Conservation (phyloP, 768 basidiomycete species). For the Gyrodon lividus region DNA sequence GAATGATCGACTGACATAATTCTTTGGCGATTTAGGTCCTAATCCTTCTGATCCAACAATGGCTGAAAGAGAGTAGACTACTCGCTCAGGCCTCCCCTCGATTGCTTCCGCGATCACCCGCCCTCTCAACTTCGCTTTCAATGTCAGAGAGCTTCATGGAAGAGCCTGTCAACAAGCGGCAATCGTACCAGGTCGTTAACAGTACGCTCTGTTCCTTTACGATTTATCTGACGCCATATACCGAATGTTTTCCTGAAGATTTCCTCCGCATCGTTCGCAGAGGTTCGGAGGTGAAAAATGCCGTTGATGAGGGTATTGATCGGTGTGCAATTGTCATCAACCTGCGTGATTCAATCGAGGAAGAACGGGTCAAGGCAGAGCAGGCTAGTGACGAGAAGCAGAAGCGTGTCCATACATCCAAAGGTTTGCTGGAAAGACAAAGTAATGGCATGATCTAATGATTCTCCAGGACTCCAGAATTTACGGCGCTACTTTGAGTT, state of each 20-base stretch:
- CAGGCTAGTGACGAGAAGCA: slow-evolving; percentile 71
- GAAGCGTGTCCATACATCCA: slow-evolving; percentile 64
- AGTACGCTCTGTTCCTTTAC: slow-evolving; percentile 48
- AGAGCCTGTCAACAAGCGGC: slow-evolving; percentile 38
- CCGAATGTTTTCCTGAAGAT: slow-evolving; percentile 42
- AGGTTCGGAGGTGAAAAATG: slow-evolving; percentile 81
- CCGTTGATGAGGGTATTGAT: slow-evolving; percentile 87
- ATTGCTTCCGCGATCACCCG: slow-evolving; percentile 38
- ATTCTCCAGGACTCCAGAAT: slow-evolving; percentile 63
- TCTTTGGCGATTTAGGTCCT: slow-evolving; percentile 53
- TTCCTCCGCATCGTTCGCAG: slow-evolving; percentile 83
- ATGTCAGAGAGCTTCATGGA: slow-evolving; percentile 24
- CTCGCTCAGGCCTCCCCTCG: slow-evolving; percentile 33
- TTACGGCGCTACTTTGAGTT: slow-evolving; percentile 83
- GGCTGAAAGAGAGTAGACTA: slow-evolving; percentile 53
- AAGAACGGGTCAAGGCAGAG: slow-evolving; percentile 72
- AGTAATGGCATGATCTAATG: slow-evolving; percentile 6
- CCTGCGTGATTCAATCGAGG: slow-evolving; percentile 86
- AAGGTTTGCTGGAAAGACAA: slow-evolving; percentile 47
- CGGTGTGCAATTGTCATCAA: slow-evolving; percentile 82
- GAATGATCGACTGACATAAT: slow-evolving; percentile 1
- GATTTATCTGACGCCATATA: neutral
- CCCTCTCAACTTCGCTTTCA: slow-evolving; percentile 38
- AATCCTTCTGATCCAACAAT: slow-evolving; percentile 78
- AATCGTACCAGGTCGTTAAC: slow-evolving; percentile 87